Evolutionary conservation across 495 filamentous ascomycete genomes (phyloP), one percentile per base, ranked within the genome.

Genomic region (Penicillium desertorum): DNA sequence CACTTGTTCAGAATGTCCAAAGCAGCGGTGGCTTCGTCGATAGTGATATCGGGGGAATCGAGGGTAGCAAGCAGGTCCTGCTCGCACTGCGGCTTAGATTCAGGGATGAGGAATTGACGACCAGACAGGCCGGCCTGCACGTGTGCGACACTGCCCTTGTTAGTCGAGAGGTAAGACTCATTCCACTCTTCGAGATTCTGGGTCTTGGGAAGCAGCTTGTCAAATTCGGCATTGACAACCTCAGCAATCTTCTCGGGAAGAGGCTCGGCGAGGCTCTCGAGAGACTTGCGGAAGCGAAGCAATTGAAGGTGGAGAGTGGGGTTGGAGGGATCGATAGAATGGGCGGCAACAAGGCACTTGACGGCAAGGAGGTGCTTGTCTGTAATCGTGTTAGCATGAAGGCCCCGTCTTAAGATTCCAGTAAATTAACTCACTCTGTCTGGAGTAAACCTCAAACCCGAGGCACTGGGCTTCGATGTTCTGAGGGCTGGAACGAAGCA

Each of bases 361-460:
- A 97, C 76, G 9, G 95, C 94, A 48, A 93, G 84, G 12, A 92
- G 75, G 59, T 87, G 86, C 76, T 94, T 95, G 68, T 81, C 91
- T 97, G 61, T 45, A 30, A 41, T n/a, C 16, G 39, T 11, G 75
- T 74, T 59, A 54, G 53, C 23, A 56, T 39, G 20, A 27, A 1
- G 8, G 34, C n/a, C 22, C 30, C 20, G 20, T 22, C n/a, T 36
- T 41, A 44, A 44, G 12, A 30, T 10, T 3, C 11, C 22, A 8
- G 30, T 25, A 12, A 27, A 34, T 6, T 1, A 12, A 85, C 84
- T 81, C 82, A 90, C 88, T 82, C 69, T 83, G 81, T 69, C 93
- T 78, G 16, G 94, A 75, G 65, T 88, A 89, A 22, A 99, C 90
- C 76, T 98, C 92, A 59, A 96, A 97, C 0, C 90, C 94, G 37